phyloP scores from a whole-genome alignment of 352 stramenopile genomes.

The Globisporangium irregulare region DNA sequence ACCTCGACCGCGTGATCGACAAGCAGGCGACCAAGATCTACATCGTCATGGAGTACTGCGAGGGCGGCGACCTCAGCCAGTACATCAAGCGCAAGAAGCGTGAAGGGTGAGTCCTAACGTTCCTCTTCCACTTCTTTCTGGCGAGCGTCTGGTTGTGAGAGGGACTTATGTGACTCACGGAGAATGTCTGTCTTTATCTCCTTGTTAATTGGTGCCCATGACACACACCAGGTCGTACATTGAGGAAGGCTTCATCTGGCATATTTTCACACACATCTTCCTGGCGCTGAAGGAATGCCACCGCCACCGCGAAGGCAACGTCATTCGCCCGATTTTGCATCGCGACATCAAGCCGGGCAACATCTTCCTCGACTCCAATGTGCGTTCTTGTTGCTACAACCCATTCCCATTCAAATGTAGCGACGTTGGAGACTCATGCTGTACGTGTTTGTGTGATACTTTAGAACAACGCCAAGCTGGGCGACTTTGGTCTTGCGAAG shows the following conservation, averaged over 20 bases:
- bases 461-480: constrained; percentile 87
- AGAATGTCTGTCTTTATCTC: neutral
- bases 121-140: neutral
- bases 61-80: constrained; percentile 87
- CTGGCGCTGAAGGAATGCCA: constrained; percentile 91
- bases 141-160: neutral
- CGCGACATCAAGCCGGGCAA: constrained; percentile 92
- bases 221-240: constrained; percentile 68
- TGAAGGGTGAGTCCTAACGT: constrained; percentile 52
- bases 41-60: constrained; percentile 95
- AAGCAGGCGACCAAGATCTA: constrained; percentile 91
- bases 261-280: constrained; percentile 91
- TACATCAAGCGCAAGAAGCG: constrained; percentile 91
- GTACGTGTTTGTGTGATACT: too few species aligned
- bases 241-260: constrained; percentile 92
- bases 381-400: constrained; percentile 26
- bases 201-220: neutral
- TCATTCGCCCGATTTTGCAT: constrained; percentile 82
- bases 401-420: neutral
- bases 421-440: too few species aligned
- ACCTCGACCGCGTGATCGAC: constrained; percentile 93
- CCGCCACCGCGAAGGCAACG: constrained; percentile 80
- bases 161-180: neutral
- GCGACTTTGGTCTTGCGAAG: constrained; percentile 90
- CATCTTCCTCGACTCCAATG: constrained; percentile 90